These are phyloP conservation scores for Porphyra umbilicalis DNA, from an alignment of 31 red algal genomes.

Conservation along the genomic window DNA sequence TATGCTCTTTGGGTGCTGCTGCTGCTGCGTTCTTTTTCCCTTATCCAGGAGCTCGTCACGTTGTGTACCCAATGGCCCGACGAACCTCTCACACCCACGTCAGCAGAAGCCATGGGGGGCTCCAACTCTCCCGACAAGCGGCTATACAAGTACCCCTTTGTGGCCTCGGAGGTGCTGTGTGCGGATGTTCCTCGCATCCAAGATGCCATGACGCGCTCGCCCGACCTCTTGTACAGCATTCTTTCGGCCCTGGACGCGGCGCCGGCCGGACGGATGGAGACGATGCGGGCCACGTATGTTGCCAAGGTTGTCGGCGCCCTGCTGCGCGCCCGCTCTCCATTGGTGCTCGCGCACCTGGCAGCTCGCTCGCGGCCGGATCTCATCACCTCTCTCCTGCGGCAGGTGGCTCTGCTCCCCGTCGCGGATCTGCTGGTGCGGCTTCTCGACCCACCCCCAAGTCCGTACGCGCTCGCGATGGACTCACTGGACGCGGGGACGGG, in stretches of 20 bases:
- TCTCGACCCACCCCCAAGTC: neutral
- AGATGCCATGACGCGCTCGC: slow-evolving; percentile 2
- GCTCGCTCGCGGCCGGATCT: neutral
- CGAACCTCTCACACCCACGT: neutral
- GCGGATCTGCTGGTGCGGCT: neutral
- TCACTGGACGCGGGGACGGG: neutral
- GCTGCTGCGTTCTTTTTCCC: neutral
- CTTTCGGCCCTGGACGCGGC: neutral
- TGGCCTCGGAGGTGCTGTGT: neutral
- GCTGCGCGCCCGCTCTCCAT: neutral
- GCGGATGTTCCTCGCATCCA: neutral
- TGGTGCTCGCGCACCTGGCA: neutral
- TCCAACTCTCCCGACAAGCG: slow-evolving; percentile 1
- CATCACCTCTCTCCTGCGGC: neutral
- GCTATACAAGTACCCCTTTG: slow-evolving; percentile 4
- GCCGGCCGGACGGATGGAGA: neutral
- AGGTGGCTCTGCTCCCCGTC: neutral
- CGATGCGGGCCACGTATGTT: neutral
- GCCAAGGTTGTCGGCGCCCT: neutral
- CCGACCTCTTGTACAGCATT: neutral
- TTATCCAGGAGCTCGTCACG: neutral
- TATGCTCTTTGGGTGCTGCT: neutral
- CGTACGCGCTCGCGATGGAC: neutral
- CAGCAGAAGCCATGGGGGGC: neutral
- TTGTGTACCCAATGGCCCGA: neutral